Evolutionary conservation across 768 basidiomycete species (phyloP).

Genomic region (Leucosporidium creatinivorum): DNA sequence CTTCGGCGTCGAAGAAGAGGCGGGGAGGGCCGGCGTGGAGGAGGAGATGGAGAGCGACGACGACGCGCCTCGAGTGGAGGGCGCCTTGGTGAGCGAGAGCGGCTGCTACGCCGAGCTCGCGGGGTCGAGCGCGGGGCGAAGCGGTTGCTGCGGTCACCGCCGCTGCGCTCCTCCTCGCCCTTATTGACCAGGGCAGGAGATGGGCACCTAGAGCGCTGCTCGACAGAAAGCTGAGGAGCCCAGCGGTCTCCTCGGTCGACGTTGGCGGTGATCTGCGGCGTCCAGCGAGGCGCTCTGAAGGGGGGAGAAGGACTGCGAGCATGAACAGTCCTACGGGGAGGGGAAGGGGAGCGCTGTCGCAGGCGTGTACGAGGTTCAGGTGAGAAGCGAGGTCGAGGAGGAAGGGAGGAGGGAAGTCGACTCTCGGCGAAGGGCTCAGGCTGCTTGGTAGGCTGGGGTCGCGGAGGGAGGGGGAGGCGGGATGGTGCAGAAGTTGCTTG

Average conservation of each 20-base stretch:
- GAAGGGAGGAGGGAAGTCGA: slow-evolving; percentile 60
- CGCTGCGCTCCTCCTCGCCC: too few relatives aligned
- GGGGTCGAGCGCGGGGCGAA: too few relatives aligned
- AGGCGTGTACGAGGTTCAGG: slow-evolving; percentile 65
- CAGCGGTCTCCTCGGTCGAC: slow-evolving; percentile 39
- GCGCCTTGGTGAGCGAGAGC: too few relatives aligned
- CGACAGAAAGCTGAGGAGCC: slow-evolving; percentile 60
- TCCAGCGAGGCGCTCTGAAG: too few relatives aligned
- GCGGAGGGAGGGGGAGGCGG: slow-evolving; percentile 41
- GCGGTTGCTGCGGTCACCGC: too few relatives aligned
- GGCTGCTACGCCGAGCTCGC: too few relatives aligned
- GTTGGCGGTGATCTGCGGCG: too few relatives aligned
- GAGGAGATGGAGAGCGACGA: not conserved
- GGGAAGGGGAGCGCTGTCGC: slow-evolving; percentile 74
- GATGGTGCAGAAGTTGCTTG: slow-evolving; percentile 63
- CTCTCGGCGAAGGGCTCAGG: slow-evolving; percentile 75
- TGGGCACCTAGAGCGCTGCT: slow-evolving; percentile 66
- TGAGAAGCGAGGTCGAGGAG: slow-evolving; percentile 63
- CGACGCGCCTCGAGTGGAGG: not conserved
- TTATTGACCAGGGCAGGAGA: not conserved
- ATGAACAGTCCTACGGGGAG: slow-evolving; percentile 51
- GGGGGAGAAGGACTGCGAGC: too few relatives aligned
- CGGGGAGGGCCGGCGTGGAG: not conserved
- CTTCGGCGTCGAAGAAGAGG: not conserved
- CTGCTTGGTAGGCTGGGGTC: too few relatives aligned